Evolutionary conservation across 139 green algal genomes (phyloP).

Genomic region (Volvox africanus): DNA sequence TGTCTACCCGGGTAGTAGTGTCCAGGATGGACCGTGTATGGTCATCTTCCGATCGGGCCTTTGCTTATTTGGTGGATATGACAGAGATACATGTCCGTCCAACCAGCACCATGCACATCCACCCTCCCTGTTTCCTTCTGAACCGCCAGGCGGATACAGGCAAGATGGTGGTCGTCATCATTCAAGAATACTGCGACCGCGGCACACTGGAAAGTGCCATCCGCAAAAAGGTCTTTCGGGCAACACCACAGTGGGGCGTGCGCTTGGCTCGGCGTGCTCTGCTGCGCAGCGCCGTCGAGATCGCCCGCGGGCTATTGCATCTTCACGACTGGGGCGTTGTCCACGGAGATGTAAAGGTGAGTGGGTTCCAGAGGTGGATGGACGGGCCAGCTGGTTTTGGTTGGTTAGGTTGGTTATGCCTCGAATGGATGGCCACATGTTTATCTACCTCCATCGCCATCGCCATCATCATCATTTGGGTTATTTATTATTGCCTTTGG

Average conservation of each 20-base stretch:
- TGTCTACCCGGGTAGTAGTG: too few relatives aligned
- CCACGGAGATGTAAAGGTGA: slow-evolving; percentile 26
- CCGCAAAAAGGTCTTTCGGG: neutral
- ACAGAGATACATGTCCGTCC: too few relatives aligned
- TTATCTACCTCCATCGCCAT: too few relatives aligned
- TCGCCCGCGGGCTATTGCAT: slow-evolving; percentile 53
- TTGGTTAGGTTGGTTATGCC: too few relatives aligned
- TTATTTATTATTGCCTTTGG: too few relatives aligned
- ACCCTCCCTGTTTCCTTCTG: neutral
- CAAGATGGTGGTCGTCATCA: slow-evolving; percentile 4
- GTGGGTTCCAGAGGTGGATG: neutral
- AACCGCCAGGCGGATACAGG: neutral
- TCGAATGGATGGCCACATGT: too few relatives aligned
- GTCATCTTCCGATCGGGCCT: too few relatives aligned
- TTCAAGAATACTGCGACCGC: neutral
- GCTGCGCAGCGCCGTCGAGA: slow-evolving; percentile 43
- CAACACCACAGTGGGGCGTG: neutral
- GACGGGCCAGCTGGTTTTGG: neutral
- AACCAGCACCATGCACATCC: too few relatives aligned
- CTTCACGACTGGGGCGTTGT: slow-evolving; percentile 59
- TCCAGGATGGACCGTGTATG: too few relatives aligned
- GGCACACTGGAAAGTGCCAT: slow-evolving; percentile 5
- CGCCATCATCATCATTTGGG: too few relatives aligned
- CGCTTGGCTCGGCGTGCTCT: slow-evolving; percentile 21
- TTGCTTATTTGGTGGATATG: too few relatives aligned